Conservation (phyloP, 768 basidiomycete species). For the Xanthoconium stramineum region DNA sequence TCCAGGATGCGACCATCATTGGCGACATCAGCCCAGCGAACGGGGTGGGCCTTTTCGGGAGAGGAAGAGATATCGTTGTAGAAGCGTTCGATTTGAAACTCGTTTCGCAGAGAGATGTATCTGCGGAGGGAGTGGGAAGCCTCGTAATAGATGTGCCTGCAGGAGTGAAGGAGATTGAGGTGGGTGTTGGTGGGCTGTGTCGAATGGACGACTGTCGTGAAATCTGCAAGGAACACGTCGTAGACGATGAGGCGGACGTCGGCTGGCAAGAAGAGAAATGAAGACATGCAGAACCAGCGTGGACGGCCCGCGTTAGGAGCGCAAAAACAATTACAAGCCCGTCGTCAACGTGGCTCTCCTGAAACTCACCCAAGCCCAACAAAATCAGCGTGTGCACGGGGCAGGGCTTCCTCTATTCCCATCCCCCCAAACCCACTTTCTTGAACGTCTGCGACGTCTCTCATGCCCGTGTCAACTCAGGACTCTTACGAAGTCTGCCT, state of each 20-base stretch:
- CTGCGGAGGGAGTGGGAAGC: slow-evolving; percentile 26
- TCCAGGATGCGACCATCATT: slow-evolving; percentile 37
- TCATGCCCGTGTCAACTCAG: slow-evolving; percentile 60
- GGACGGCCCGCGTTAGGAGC: slow-evolving; percentile 30
- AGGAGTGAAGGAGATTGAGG: slow-evolving; percentile 31
- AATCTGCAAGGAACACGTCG: slow-evolving; percentile 24
- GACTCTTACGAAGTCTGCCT: slow-evolving; percentile 59
- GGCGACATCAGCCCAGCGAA: slow-evolving; percentile 37
- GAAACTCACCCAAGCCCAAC: slow-evolving; percentile 31
- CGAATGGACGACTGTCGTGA: slow-evolving; percentile 8
- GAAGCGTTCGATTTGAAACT: slow-evolving; percentile 33
- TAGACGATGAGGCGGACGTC: slow-evolving; percentile 38
- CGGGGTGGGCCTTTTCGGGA: slow-evolving; percentile 18
- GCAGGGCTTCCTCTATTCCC: slow-evolving; percentile 15
- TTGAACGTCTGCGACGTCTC: slow-evolving; percentile 34
- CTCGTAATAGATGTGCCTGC: slow-evolving; percentile 31
- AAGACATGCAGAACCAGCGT: slow-evolving; percentile 23
- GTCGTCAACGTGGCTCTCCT: slow-evolving; percentile 26
- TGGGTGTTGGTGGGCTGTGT: slow-evolving; percentile 36
- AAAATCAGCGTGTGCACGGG: slow-evolving; percentile 30
- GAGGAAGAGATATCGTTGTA: slow-evolving; percentile 21
- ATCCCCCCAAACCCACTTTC: slow-evolving; percentile 14
- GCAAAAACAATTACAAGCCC: slow-evolving; percentile 19
- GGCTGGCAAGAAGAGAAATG: slow-evolving; percentile 28
- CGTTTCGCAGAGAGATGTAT: slow-evolving; percentile 38